These are phyloP conservation scores for Naganishia sp. DNA, from an alignment of 1,284 basidiomycete genomes.

Conservation along the genomic window DNA sequence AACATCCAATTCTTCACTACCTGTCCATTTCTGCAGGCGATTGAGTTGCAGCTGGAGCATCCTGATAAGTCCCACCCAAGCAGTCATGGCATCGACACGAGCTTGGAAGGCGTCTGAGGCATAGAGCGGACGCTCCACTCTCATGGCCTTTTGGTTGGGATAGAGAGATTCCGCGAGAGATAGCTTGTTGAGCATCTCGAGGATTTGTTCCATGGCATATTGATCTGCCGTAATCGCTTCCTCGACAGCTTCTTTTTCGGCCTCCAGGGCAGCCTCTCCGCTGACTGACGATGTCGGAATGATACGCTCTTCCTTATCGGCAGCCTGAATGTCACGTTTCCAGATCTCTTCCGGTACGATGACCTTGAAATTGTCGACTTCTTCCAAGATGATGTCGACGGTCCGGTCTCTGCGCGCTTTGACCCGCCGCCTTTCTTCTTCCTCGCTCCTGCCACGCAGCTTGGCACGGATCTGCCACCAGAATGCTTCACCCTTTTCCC, in stretches of 20 bases:
- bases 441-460: constrained; percentile 73
- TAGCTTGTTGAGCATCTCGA: constrained; percentile 71
- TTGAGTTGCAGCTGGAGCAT: constrained; percentile 74
- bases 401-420: constrained; percentile 78
- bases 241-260: constrained; percentile 39
- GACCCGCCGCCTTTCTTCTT: constrained; percentile 77
- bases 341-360: constrained; percentile 32
- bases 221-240: constrained; percentile 47
- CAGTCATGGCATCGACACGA: constrained; percentile 80
- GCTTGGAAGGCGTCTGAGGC: constrained; percentile 68
- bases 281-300: constrained; percentile 6
- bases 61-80: constrained; percentile 81
- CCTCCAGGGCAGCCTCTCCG: constrained; percentile 18
- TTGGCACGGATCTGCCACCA: constrained; percentile 92
- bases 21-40: constrained; percentile 85
- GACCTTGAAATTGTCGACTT: constrained; percentile 73
- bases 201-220: constrained; percentile 70
- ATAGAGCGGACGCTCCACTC: constrained; percentile 72
- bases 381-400: constrained; percentile 79
- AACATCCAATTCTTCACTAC: constrained; percentile 84
- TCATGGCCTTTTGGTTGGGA: constrained; percentile 77
- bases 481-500: constrained; percentile 67
- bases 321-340: constrained; percentile 8
- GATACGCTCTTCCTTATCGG: constrained; percentile 8
- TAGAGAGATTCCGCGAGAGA: constrained; percentile 85